These are phyloP conservation scores for Trypanosomatidae sp. DNA, from an alignment of 208 protist genomes.

Conservation along the genomic window DNA sequence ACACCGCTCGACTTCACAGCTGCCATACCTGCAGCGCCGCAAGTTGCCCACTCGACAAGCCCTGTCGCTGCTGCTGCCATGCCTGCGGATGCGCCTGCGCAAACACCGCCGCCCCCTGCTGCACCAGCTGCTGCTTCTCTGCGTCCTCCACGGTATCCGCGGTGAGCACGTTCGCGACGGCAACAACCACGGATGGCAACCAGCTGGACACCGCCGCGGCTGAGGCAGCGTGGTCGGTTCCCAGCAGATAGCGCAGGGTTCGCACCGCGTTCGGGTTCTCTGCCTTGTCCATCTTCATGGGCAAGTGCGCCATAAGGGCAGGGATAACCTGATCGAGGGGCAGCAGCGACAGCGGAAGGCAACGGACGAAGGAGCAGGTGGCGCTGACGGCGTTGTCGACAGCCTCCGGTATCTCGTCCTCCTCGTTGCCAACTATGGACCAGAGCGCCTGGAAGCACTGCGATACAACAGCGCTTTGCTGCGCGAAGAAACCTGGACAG, in stretches of 20 bases:
- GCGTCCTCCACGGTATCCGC: conserved; percentile 46
- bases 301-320: conserved; percentile 47
- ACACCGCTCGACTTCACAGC: conserved; percentile 14
- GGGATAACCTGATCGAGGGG: conserved; percentile 46
- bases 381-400: conserved; percentile 88
- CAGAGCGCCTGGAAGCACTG: conserved; percentile 39
- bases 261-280: conserved; percentile 74
- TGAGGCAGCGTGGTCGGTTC: conserved; percentile 12
- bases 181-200: conserved; percentile 36
- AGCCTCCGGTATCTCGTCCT: conserved; percentile 69
- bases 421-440: conserved; percentile 32
- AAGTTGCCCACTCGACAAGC: conserved; percentile 36
- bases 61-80: conserved; percentile 33
- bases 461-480: conserved; percentile 22
- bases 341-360: conserved; percentile 32
- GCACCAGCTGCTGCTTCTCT: conserved; percentile 50
- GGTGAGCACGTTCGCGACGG: conserved; percentile 43
- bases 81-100: conserved; percentile 18
- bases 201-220: conserved; percentile 28
- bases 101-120: conserved; percentile 35
- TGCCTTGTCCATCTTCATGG: conserved; percentile 77
- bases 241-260: conserved; percentile 52
- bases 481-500: conserved; percentile 33
- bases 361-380: conserved; percentile 73
- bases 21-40: conserved; percentile 31